These are phyloP conservation scores for Sclerotinia sclerotiorum DNA, from an alignment of 2,329 filamentous ascomycete genomes.

Conservation along the genomic window DNA sequence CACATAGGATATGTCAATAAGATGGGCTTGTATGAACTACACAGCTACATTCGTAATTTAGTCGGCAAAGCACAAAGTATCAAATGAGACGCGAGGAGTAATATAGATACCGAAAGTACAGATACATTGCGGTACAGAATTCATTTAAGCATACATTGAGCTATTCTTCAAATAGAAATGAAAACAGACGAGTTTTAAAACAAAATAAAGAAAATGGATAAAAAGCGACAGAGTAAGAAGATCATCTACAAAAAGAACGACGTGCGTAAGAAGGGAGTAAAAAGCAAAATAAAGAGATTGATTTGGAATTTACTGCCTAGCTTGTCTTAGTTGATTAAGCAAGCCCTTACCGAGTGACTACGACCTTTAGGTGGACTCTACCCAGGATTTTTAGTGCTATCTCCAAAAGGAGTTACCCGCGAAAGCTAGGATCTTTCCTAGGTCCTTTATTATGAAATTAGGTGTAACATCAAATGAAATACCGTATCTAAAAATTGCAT, in stretches of 20 bases:
- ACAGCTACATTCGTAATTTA: background rate
- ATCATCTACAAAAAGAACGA: constrained; percentile 2
- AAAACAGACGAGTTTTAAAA: background rate
- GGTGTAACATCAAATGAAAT: background rate
- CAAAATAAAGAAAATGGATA: background rate
- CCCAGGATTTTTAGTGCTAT: background rate
- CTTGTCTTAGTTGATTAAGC: background rate
- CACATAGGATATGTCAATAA: background rate
- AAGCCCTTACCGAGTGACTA: background rate
- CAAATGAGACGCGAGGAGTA: constrained; percentile 13
- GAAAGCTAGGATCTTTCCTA: constrained; percentile 8
- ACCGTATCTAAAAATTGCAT: background rate
- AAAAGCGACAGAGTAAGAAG: background rate
- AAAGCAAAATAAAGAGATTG: constrained; percentile 12
- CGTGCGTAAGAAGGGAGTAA: background rate
- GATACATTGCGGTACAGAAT: background rate
- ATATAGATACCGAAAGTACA: background rate
- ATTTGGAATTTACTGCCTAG: background rate
- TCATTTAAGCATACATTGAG: background rate
- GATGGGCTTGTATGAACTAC: background rate
- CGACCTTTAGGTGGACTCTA: background rate
- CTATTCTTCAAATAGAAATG: background rate
- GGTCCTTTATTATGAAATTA: background rate
- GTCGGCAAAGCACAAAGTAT: background rate
- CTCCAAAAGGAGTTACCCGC: constrained; percentile 7